These are phyloP conservation scores for Saccharomyces kudriavzevii DNA, from an alignment of 805 yeast species.

Conservation along the genomic window DNA sequence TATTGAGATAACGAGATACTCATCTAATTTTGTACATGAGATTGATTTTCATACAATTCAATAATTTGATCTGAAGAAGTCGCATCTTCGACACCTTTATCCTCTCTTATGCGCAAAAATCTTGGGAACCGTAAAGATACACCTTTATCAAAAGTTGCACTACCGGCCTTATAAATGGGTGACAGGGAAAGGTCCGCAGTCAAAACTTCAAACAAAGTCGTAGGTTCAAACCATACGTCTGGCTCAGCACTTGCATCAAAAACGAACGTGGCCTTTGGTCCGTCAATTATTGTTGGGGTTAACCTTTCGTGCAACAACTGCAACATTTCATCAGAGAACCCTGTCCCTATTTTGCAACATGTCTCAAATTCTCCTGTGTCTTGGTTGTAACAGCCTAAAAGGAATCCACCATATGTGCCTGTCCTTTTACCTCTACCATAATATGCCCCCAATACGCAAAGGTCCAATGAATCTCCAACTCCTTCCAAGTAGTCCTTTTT, in stretches of 20 bases:
- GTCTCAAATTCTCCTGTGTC: slow-evolving; percentile 92
- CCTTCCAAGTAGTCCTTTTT: slow-evolving; percentile 94
- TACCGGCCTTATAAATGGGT: slow-evolving; percentile 84
- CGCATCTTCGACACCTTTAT: slow-evolving; percentile 77
- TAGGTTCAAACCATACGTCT: slow-evolving; percentile 93
- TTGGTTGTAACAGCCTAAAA: slow-evolving; percentile 81
- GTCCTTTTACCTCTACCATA: slow-evolving; percentile 92
- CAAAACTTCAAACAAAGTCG: slow-evolving; percentile 72
- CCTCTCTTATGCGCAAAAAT: slow-evolving; percentile 75
- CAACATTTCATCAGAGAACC: slow-evolving; percentile 81
- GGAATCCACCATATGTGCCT: slow-evolving; percentile 89
- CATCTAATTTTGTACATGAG: slow-evolving; percentile 23
- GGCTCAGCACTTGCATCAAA: slow-evolving; percentile 72
- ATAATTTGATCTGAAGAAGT: slow-evolving; percentile 77
- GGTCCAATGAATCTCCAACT: slow-evolving; percentile 89
- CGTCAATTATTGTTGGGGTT: slow-evolving; percentile 54
- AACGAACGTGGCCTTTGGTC: slow-evolving; percentile 60
- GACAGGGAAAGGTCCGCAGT: slow-evolving; percentile 87
- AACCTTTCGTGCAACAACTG: slow-evolving; percentile 50
- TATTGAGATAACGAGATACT: slow-evolving; percentile 1
- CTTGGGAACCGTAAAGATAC: slow-evolving; percentile 85
- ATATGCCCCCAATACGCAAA: slow-evolving; percentile 91
- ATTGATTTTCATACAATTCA: slow-evolving; percentile 75
- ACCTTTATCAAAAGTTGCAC: slow-evolving; percentile 65
- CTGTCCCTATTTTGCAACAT: slow-evolving; percentile 95